phyloP scores from a whole-genome alignment of 2,329 filamentous ascomycete genomes.

The Aspergillus aculeatinus region DNA sequence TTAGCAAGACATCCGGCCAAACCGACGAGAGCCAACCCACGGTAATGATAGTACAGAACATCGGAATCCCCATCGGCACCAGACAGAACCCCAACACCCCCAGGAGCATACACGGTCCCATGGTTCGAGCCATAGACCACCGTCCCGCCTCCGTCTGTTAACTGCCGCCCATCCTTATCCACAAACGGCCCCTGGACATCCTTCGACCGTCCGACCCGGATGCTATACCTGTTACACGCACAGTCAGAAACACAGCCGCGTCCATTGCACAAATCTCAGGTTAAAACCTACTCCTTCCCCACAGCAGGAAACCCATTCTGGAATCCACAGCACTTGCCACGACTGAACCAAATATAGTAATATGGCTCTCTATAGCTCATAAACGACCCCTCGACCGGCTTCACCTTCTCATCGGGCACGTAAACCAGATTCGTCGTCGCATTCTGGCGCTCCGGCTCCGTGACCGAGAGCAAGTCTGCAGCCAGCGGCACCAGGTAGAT shows the following conservation, averaged over 20 bases:
- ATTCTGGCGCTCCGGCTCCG: conserved; percentile 22
- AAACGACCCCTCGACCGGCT: conserved; percentile 37
- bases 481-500: conserved; percentile 38
- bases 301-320: conserved; percentile 23
- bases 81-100: conserved; percentile 36
- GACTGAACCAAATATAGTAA: conserved; percentile 43
- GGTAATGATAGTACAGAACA: conserved; percentile 43
- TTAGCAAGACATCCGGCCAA: neutral
- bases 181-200: conserved; percentile 35
- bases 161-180: conserved; percentile 27
- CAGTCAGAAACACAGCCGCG: neutral
- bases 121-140: conserved; percentile 41
- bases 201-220: conserved; percentile 37
- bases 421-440: conserved; percentile 30
- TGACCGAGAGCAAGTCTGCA: conserved; percentile 31
- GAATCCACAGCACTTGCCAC: conserved; percentile 40
- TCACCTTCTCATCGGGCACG: conserved; percentile 18
- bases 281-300: conserved; percentile 32
- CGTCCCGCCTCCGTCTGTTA: conserved; percentile 36
- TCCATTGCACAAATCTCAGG: too few species aligned
- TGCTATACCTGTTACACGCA: conserved; percentile 27
- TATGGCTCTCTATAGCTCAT: conserved; percentile 37
- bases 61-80: conserved; percentile 28
- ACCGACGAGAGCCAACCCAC: conserved; percentile 19
- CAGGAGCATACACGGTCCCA: conserved; percentile 40